Base-by-base conservation (phyloP, 768 basidiomycete species). In the Leccinum fibrillosum region DNA sequence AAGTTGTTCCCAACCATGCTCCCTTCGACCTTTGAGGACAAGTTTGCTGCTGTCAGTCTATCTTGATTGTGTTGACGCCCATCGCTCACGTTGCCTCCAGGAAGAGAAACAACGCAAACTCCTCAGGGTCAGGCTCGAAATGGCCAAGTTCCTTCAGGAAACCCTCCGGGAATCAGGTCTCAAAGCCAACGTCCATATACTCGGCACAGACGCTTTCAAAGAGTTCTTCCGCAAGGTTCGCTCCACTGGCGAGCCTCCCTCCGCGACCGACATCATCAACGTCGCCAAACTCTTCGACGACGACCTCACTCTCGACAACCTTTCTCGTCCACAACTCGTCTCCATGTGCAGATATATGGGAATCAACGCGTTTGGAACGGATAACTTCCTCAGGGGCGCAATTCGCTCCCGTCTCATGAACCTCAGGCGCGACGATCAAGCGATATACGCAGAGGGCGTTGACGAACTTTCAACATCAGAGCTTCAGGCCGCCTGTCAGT, bases 61-160 rank as follows among this genome's bases (percentile, higher is more conserved):
- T 32, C 17, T 17, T 39, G 3, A 13, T 1, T 37, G 8, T 39
- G 6, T 21, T 3, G 54, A 4, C 9, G 30, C 8, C 9, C 6
- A 13, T 51, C 19, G 21, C 39, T 50, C 1, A 58, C 28, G 4
- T 35, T 2, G 25, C 12, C 4, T 39, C 23, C 53, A 97, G 92
- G 93, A 97, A 73, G 97, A 98, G 76, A 99, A 99, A 73, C 85
- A 96, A 68, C 88, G 96, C 66, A 98, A 98, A 70, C 81, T 98
- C 3, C 86, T 99, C 48, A 88, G 94, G 57, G 93, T 97, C 26
- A 83, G 96, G 57, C 80, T 99, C 35, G 95, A 97, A 72, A 98
- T 98, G 96, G 97, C 97, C 66, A 98, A 99, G 70, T 99, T 98
- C 80, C 80, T 99, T 25, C 96, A 98, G 66, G 97, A 99, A 73